Evolutionary conservation across 352 stramenopile species (phyloP).

Genomic region (Thraustochytrium sp.): DNA sequence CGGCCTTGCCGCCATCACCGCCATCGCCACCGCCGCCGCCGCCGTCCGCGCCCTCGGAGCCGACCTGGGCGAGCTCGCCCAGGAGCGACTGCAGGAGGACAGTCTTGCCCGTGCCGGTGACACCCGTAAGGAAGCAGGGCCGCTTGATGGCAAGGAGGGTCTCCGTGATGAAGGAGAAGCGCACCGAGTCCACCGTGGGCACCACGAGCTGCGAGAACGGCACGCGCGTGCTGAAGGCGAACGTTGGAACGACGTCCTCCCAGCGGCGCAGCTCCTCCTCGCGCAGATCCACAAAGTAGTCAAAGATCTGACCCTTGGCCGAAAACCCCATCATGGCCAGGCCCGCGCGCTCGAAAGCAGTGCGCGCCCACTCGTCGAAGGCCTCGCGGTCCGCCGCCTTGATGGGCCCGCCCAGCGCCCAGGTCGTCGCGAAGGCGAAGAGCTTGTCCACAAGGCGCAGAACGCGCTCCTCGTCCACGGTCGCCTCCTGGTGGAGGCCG

Average conservation of each 20-base stretch:
- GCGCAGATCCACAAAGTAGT: conserved; percentile 79
- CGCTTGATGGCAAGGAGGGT: conserved; percentile 71
- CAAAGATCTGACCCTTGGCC: conserved; percentile 62
- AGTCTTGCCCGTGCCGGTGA: conserved; percentile 88
- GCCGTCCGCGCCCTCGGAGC: neutral
- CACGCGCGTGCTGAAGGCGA: conserved; percentile 80
- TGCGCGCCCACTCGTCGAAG: conserved; percentile 84
- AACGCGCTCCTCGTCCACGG: conserved; percentile 36
- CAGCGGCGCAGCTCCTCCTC: conserved; percentile 78
- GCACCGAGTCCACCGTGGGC: conserved; percentile 82
- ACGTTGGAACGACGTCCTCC: conserved; percentile 71
- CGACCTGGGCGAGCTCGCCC: conserved; percentile 44
- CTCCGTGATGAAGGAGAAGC: conserved; percentile 81
- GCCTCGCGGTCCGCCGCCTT: conserved; percentile 63
- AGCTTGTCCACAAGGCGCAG: conserved; percentile 67
- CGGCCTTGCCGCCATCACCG: too few relatives aligned
- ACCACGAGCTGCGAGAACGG: conserved; percentile 87
- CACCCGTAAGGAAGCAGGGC: conserved; percentile 83
- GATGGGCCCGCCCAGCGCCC: conserved; percentile 78
- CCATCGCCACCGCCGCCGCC: neutral
- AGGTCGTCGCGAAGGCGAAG: conserved; percentile 84
- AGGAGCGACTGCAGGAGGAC: conserved; percentile 87
- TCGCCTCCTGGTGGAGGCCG: conserved; percentile 48
- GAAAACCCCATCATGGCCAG: conserved; percentile 56
- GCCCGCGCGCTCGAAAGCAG: conserved; percentile 61